Evolutionary conservation across 1,284 basidiomycete species (phyloP).

Genomic region (Pyrrhoderma noxium): DNA sequence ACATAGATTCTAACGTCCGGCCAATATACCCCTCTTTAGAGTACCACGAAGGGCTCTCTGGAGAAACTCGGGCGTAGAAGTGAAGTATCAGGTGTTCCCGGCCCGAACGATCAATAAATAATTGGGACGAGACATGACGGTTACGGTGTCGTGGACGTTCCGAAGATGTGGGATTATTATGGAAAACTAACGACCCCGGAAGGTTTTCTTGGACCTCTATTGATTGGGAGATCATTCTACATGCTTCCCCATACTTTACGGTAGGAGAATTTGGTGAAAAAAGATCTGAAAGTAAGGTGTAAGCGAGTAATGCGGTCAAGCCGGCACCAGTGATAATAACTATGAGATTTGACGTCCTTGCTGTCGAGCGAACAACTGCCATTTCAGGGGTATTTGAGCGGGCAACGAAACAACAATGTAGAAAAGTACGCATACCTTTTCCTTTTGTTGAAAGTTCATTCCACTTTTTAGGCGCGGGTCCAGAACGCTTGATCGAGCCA

Average conservation of each 20-base stretch:
- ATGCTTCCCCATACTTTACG: slow-evolving; percentile 81
- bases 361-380: slow-evolving; percentile 77
- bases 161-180: slow-evolving; percentile 68
- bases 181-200: slow-evolving; percentile 57
- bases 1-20: slow-evolving; percentile 9
- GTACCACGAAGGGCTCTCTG: slow-evolving; percentile 35
- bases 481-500: slow-evolving; percentile 56
- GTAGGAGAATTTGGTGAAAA: slow-evolving; percentile 92
- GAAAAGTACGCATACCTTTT: slow-evolving; percentile 55
- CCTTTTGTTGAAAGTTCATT: slow-evolving; percentile 73
- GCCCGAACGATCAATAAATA: slow-evolving; percentile 60
- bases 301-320: slow-evolving; percentile 74
- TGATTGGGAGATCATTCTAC: slow-evolving; percentile 75
- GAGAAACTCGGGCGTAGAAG: slow-evolving; percentile 63
- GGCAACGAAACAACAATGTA: slow-evolving; percentile 7
- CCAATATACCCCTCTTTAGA: slow-evolving; percentile 37
- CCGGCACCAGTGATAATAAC: slow-evolving; percentile 82
- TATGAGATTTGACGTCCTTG: slow-evolving; percentile 72
- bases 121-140: slow-evolving; percentile 67
- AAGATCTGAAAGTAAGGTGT: slow-evolving; percentile 81
- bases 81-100: slow-evolving; percentile 75
- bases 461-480: slow-evolving; percentile 67
- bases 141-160: slow-evolving; percentile 71
- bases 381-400: slow-evolving; percentile 8
- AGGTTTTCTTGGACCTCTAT: slow-evolving; percentile 60